A percentile compares a stretch with the other conserved stretches of the same genome.
phyloP scores from a whole-genome alignment of 1,139 yeast species.

The Zygosaccharomyces pseudobailii region DNA sequence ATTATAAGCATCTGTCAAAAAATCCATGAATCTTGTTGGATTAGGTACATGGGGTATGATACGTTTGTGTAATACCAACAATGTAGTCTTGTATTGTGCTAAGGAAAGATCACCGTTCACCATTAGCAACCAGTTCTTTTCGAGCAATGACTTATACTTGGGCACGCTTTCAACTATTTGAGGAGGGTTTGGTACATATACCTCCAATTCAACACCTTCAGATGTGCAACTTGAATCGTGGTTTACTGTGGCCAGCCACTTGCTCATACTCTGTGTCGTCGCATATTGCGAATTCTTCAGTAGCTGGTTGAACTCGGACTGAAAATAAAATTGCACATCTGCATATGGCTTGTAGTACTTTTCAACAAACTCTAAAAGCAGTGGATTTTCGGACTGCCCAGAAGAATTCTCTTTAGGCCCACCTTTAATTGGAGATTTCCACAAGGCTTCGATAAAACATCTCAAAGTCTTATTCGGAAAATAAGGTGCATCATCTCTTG shows the following conservation, averaged over 20 bases:
- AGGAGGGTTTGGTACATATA: slow-evolving; percentile 48
- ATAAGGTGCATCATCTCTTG: slow-evolving; percentile 47
- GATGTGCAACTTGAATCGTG: slow-evolving; percentile 35
- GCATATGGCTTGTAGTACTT: slow-evolving; percentile 50
- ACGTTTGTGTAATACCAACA: slow-evolving; percentile 73
- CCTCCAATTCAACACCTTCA: slow-evolving; percentile 33
- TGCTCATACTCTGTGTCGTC: slow-evolving; percentile 26
- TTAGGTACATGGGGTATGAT: slow-evolving; percentile 75
- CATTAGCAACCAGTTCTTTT: slow-evolving; percentile 58
- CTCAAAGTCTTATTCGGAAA: slow-evolving; percentile 60
- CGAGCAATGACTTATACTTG: slow-evolving; percentile 62
- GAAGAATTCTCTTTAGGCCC: slow-evolving; percentile 42
- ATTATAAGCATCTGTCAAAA: slow-evolving; percentile 79
- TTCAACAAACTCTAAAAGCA: slow-evolving; percentile 57
- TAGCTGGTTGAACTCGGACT: slow-evolving; percentile 38
- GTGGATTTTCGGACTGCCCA: slow-evolving; percentile 42
- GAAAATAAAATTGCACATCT: slow-evolving; percentile 66
- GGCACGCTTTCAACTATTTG: slow-evolving; percentile 49
- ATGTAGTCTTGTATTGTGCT: slow-evolving; percentile 62
- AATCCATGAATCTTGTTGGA: slow-evolving; percentile 87
- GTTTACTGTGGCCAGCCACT: slow-evolving; percentile 38
- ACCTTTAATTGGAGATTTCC: slow-evolving; percentile 36
- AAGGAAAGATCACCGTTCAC: slow-evolving; percentile 44
- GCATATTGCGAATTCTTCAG: slow-evolving; percentile 14
- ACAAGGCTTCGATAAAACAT: slow-evolving; percentile 43